Evolutionary conservation across 331 rosid species (phyloP).

Genomic region (Telfairia occidentalis): DNA sequence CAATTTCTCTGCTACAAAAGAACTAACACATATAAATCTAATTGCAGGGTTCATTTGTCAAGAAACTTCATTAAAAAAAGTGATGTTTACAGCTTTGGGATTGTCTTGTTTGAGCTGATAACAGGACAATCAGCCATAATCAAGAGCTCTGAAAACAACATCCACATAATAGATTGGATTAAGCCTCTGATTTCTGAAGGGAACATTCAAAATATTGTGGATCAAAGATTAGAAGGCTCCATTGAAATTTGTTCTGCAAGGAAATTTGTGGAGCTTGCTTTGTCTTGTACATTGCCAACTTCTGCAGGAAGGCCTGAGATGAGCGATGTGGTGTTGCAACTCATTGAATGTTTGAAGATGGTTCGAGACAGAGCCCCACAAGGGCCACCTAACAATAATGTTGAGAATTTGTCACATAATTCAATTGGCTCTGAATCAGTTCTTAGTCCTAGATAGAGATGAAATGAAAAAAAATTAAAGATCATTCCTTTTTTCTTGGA

Average conservation of each 20-base stretch:
- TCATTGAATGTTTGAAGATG: constrained; percentile 16
- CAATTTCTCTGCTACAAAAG: background rate
- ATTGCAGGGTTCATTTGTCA: constrained; percentile 3
- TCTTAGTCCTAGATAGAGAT: background rate
- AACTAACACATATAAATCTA: background rate
- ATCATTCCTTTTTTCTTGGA: too few species aligned
- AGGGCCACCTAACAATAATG: too few species aligned
- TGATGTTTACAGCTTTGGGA: constrained; percentile 28
- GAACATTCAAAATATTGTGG: constrained; percentile 11
- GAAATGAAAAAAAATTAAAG: too few species aligned
- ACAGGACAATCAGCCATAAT: constrained; percentile 14
- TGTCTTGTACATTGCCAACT: background rate
- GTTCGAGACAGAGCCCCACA: background rate
- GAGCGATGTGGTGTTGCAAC: constrained; percentile 14
- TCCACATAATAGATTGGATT: constrained; percentile 27
- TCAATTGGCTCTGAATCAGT: constrained; percentile 2
- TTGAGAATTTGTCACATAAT: background rate
- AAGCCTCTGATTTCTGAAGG: constrained; percentile 16
- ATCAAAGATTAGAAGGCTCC: constrained; percentile 14
- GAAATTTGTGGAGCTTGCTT: constrained; percentile 16
- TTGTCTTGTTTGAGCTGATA: constrained; percentile 27
- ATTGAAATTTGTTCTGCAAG: constrained; percentile 11
- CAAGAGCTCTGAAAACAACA: background rate
- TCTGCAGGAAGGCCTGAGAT: constrained; percentile 23
- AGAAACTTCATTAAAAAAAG: constrained; percentile 14